Conservation (phyloP, 106 monocot species). For the Posidonia australis region DNA sequence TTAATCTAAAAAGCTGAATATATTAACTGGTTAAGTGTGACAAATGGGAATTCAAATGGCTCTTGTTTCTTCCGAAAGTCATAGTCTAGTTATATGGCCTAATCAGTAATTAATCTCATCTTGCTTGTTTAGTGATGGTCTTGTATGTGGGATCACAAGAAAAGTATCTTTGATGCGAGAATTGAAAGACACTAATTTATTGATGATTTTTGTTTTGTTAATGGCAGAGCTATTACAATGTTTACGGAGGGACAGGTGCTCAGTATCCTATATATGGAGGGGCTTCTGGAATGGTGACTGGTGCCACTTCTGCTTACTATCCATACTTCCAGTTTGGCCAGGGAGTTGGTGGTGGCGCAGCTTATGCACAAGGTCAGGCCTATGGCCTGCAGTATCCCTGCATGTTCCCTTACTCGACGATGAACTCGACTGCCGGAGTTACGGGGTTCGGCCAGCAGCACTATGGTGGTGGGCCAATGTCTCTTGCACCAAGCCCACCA, state of each 20-base stretch:
- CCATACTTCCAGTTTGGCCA: slow-evolving; percentile 23
- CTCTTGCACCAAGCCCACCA: slow-evolving; percentile 38
- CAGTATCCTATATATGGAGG: slow-evolving; percentile 26
- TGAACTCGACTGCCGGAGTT: slow-evolving; percentile 29
- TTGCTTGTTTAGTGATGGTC: no score
- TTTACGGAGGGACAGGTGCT: slow-evolving; percentile 18
- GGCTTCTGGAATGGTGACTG: slow-evolving; percentile 12
- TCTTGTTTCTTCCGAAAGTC: no score
- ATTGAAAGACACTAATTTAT: neutral
- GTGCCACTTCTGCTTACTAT: slow-evolving; percentile 16
- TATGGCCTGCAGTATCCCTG: slow-evolving; percentile 55
- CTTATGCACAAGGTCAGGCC: slow-evolving; percentile 39
- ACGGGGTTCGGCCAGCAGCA: slow-evolving; percentile 43
- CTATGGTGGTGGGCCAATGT: slow-evolving; percentile 41
- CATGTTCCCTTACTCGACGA: slow-evolving; percentile 26
- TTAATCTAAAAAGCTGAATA: no score
- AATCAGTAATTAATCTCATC: no score
- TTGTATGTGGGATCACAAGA: no score
- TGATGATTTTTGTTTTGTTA: neutral
- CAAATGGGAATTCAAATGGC: no score
- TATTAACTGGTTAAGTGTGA: no score
- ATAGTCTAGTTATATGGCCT: no score
- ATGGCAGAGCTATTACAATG: slow-evolving; percentile 28
- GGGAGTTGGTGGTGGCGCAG: slow-evolving; percentile 20
- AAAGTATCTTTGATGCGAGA: no score